These are phyloP conservation scores for Trichoderma sp. DNA, from an alignment of 2,329 filamentous ascomycete species.

Conservation along the genomic window DNA sequence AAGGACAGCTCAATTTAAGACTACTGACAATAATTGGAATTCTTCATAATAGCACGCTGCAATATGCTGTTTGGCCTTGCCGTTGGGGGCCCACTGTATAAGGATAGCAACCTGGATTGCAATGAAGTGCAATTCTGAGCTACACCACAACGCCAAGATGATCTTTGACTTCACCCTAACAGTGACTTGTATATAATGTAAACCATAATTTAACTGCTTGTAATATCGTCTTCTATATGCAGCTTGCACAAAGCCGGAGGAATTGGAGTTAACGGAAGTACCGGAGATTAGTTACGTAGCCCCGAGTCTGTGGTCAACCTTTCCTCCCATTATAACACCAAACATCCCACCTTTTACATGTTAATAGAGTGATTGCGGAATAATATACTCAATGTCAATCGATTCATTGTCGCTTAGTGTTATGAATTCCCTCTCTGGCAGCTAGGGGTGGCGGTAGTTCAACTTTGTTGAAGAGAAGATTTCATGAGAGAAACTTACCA, in stretches of 20 bases:
- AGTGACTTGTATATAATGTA: background rate
- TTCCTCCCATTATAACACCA: background rate
- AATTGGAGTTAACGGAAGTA: slow-evolving; percentile 7
- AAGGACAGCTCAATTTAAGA: background rate
- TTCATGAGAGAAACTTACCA: background rate
- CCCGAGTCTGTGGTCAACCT: background rate
- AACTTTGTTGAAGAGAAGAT: background rate
- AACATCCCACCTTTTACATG: background rate
- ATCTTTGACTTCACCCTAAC: background rate
- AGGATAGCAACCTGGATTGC: background rate
- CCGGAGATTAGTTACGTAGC: slow-evolving; percentile 28
- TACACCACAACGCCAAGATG: background rate
- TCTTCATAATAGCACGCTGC: background rate
- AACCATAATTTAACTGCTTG: no score
- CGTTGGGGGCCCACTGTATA: background rate
- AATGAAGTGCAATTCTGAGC: background rate
- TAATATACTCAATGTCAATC: background rate
- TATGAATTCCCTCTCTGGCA: background rate
- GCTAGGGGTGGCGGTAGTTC: background rate
- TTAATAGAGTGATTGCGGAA: background rate
- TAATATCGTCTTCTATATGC: background rate
- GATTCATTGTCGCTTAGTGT: background rate
- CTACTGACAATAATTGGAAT: background rate
- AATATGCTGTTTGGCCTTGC: background rate
- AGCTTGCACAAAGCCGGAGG: background rate